These are phyloP conservation scores for Fusarium musae DNA, from an alignment of 2,329 filamentous ascomycete species.

Conservation along the genomic window DNA sequence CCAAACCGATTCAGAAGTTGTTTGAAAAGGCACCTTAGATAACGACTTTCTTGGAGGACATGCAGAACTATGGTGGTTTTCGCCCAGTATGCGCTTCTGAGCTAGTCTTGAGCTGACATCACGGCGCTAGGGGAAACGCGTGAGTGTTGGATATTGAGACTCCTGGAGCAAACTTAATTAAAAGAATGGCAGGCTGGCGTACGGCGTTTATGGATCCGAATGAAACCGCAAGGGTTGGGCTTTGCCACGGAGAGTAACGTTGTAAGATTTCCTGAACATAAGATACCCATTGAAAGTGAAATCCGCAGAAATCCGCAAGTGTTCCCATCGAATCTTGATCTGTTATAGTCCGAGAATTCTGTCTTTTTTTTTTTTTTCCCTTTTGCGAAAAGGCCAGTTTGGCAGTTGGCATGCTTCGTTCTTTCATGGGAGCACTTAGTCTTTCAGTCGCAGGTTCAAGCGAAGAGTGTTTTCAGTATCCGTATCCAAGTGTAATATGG, in stretches of 20 bases:
- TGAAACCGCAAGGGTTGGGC: neutral
- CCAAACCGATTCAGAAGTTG: conserved; percentile 79
- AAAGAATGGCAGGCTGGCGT: conserved; percentile 3
- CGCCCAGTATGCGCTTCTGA: neutral
- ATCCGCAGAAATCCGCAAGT: neutral
- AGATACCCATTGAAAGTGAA: conserved; percentile 2
- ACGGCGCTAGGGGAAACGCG: neutral
- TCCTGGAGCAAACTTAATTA: neutral
- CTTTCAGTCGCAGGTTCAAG: neutral
- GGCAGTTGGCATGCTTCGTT: neutral
- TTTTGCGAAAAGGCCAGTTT: neutral
- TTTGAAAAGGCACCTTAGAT: conserved; percentile 77
- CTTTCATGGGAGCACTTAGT: neutral
- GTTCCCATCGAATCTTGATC: neutral
- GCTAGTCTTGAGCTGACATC: neutral
- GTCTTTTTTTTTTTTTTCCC: too few species aligned
- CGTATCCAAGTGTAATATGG: neutral
- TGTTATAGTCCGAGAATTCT: neutral
- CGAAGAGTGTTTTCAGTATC: neutral
- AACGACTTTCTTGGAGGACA: neutral
- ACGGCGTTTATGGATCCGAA: conserved; percentile 9
- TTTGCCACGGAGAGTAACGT: neutral
- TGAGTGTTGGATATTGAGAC: neutral
- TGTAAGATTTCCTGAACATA: neutral
- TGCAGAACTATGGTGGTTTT: neutral